Percentiles rank a stretch among this genome's conserved stretches.
Conservation (phyloP, 352 stramenopile genomes). For the Pythium periplocum region DNA sequence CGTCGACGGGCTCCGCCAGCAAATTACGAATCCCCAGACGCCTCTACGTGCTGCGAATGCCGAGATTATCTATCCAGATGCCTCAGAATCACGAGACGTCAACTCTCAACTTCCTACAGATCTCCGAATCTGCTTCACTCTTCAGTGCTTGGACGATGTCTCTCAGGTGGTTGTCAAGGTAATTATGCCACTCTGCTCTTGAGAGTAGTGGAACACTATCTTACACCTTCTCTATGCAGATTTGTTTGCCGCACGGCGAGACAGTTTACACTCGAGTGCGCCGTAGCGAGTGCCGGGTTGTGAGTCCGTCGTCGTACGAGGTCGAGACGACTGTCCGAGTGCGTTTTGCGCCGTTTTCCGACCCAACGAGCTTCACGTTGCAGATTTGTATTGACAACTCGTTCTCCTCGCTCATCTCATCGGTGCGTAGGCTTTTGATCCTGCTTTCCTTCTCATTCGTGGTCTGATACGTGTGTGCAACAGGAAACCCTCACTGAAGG, state of each 20-base stretch:
- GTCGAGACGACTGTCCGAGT: background rate
- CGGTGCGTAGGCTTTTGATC: too few species aligned
- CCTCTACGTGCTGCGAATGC: background rate
- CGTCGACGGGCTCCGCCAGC: background rate
- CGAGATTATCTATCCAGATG: conserved; percentile 1
- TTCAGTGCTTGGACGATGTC: background rate
- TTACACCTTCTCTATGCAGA: background rate
- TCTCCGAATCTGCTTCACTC: conserved; percentile 2
- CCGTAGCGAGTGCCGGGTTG: background rate
- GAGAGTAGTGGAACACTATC: conserved; percentile 4
- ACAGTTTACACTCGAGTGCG: background rate
- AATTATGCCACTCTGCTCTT: background rate
- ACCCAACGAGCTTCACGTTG: conserved; percentile 33
- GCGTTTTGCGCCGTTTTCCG: conserved; percentile 37
- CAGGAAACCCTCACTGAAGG: too few species aligned
- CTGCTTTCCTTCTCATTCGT: too few species aligned
- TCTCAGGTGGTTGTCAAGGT: background rate
- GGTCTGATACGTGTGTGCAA: too few species aligned
- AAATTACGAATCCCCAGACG: background rate
- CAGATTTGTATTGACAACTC: too few species aligned
- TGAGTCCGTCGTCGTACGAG: conserved; percentile 1
- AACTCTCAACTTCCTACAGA: background rate
- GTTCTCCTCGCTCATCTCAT: too few species aligned
- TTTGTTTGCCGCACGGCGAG: conserved; percentile 1
- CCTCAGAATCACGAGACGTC: background rate